Base-by-base conservation (phyloP, 192 early-diverging fungal genomes). In the Backusella sp. region DNA sequence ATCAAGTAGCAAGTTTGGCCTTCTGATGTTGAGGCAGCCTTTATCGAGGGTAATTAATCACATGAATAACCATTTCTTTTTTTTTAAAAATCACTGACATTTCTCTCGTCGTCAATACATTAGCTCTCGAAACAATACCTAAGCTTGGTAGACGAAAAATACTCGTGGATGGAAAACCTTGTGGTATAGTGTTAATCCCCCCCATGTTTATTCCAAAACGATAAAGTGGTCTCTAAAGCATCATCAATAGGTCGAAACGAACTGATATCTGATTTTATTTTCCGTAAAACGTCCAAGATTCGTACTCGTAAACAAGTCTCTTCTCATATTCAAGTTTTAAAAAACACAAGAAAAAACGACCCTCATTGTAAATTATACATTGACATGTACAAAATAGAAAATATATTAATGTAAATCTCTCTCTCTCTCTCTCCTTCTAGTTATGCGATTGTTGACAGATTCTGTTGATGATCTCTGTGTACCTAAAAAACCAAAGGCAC, bases 261-360 rank as follows among this genome's bases (percentile, higher is more conserved):
- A 79, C 82, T 92, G 15, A 92, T 94, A 32, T 91, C 92, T 7
- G 91, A 92, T 37, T 92, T 87, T 76, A 92, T 92, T 30, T 91
- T 86, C 46, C 87, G 86, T 78, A 87, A 90, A 52, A 94, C 91
- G 1, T 62, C 81, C 46, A 90, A 89, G 46, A 87, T 85, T 41
- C 85, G 92, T 11, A 86, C 91, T 26, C 84, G 91, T 59, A 94
- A 94, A 79, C 92, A 94, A 74, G 91, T 94, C 1, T 92, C 91
- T 1, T 92, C 91, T 21, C 92, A 94, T 72, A 92, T 94, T 30
- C 92, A 94, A 74, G 92, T 94, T 12, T 86, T 92, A 78, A 91
- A 89, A 70, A 90, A 94, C 73, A 91, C 91, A 56, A 88, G 89
- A 68, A 90, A 90, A 78, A 79, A 80, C 41, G 86, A 88, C 19